A percentile compares a stretch with the other conserved stretches of the same genome.
Conservation (phyloP, 106 monocot species). For the Allium sativum region DNA sequence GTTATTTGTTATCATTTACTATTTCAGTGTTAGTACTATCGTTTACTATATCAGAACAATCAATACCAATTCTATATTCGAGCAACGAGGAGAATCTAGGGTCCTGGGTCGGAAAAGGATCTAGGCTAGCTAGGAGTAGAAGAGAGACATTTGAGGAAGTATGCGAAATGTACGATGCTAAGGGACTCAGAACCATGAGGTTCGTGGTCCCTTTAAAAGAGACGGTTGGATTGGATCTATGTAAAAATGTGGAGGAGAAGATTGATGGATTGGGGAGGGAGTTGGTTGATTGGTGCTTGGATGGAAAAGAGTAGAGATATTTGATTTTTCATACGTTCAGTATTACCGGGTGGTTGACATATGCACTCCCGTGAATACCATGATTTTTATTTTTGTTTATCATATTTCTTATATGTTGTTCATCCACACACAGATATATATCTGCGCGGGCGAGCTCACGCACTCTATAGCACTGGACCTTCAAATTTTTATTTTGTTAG, state of each 20-base stretch:
- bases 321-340: conserved; percentile 94
- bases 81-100: conserved; percentile 1
- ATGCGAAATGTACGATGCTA: conserved; percentile 63
- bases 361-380: too few relatives aligned
- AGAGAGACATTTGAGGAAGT: conserved; percentile 67
- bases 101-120: conserved; percentile 10
- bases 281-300: conserved; percentile 40
- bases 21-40: too few relatives aligned
- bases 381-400: too few relatives aligned
- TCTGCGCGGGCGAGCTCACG: too few relatives aligned
- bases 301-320: conserved; percentile 37
- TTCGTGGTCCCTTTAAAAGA: conserved; percentile 62
- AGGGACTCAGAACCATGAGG: conserved; percentile 44
- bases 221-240: conserved; percentile 54
- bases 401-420: too few relatives aligned
- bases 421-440: too few relatives aligned
- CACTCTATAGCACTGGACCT: too few relatives aligned
- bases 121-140: conserved; percentile 89
- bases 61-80: too few relatives aligned
- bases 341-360: conserved; percentile 96
- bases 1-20: too few relatives aligned
- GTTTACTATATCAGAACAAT: too few relatives aligned
- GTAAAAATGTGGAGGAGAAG: conserved; percentile 46
- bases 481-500: too few relatives aligned
- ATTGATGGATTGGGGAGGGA: conserved; percentile 38